A percentile compares a stretch with the other conserved stretches of the same genome.
These are phyloP conservation scores for Hylodesmum podocarpum DNA, from an alignment of 306 rosid species.

Conservation along the genomic window DNA sequence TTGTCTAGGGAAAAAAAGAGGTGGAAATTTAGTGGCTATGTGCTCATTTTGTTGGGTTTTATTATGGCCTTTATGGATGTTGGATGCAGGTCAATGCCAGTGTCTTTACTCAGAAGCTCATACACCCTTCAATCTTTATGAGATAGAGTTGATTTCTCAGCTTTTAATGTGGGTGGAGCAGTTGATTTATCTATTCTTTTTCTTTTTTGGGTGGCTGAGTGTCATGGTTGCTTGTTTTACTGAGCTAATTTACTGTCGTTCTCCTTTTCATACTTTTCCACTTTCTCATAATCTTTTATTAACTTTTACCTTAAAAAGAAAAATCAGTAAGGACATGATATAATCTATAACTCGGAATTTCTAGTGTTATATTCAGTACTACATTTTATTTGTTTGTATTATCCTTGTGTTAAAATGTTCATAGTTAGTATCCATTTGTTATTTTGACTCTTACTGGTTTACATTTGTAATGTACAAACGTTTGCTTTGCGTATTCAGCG, in stretches of 20 bases:
- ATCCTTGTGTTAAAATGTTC: background rate
- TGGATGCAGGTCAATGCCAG: background rate
- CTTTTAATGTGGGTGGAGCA: background rate
- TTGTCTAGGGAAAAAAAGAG: background rate
- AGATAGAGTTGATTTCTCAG: background rate
- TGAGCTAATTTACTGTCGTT: background rate
- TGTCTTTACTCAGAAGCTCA: background rate
- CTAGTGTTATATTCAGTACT: background rate
- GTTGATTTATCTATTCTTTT: background rate
- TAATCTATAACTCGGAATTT: background rate
- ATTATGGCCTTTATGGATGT: background rate
- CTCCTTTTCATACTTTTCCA: background rate
- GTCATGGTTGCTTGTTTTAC: background rate
- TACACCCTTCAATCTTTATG: background rate
- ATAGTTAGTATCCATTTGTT: background rate
- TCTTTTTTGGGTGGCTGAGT: background rate
- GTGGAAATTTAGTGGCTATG: background rate
- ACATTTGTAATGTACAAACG: background rate
- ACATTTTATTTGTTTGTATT: constrained; percentile 1
- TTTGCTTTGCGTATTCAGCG: constrained; percentile 22
- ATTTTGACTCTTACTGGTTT: background rate
- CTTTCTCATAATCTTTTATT: background rate
- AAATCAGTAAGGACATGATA: background rate
- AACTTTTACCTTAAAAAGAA: background rate
- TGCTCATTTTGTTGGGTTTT: background rate